phyloP scores from a whole-genome alignment of 192 early-diverging fungal species.

The Umbelopsis isabellina region DNA sequence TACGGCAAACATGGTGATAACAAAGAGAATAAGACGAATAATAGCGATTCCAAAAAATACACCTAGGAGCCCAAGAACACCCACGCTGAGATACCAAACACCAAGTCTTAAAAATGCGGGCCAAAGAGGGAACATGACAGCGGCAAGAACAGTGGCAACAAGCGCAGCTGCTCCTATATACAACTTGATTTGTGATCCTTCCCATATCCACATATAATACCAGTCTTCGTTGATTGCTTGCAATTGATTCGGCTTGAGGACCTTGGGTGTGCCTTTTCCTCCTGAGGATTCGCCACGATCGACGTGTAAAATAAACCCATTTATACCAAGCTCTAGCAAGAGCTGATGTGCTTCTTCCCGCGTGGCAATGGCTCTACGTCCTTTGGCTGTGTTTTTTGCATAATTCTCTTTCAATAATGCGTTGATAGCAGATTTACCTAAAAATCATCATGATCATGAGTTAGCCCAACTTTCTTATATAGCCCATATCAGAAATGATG shows the following conservation, averaged over 20 bases:
- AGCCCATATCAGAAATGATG: background rate
- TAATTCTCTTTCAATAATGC: constrained; percentile 35
- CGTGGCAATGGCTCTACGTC: constrained; percentile 14
- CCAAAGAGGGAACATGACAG: constrained; percentile 98
- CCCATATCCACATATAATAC: constrained; percentile 94
- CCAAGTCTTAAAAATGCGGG: constrained; percentile 77
- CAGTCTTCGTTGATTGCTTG: constrained; percentile 63
- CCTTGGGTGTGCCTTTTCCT: constrained; percentile 32
- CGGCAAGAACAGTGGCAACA: constrained; percentile 80
- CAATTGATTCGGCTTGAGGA: constrained; percentile 21
- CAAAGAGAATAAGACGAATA: constrained; percentile 83
- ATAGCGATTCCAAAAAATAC: constrained; percentile 88
- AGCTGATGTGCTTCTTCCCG: constrained; percentile 30
- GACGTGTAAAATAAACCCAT: constrained; percentile 39
- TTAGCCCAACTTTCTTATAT: background rate
- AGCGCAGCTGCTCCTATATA: constrained; percentile 81
- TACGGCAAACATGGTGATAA: constrained; percentile 69
- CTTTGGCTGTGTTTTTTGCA: constrained; percentile 27
- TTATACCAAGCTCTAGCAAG: constrained; percentile 28
- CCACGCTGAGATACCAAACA: constrained; percentile 90
- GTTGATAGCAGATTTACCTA: constrained; percentile 40
- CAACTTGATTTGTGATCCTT: constrained; percentile 81
- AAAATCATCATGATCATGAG: background rate
- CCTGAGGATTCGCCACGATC: constrained; percentile 32
- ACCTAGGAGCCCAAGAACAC: constrained; percentile 81